Evolutionary conservation across 257 asterid species (phyloP).

Genomic region (Paulownia fortunei): DNA sequence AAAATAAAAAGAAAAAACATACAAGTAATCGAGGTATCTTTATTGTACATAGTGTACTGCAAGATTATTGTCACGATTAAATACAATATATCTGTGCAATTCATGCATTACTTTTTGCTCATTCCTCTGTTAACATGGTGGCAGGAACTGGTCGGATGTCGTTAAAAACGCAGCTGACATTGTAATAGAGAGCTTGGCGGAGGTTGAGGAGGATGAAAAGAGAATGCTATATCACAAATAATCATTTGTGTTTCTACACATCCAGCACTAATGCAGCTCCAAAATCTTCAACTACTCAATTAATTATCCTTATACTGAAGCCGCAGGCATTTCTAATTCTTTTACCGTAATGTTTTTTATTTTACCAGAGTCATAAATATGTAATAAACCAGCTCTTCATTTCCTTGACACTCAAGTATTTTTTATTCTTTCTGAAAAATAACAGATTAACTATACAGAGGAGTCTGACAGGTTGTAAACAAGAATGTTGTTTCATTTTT

Average conservation of each 20-base stretch:
- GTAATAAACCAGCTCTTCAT: not conserved
- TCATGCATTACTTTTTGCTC: not conserved
- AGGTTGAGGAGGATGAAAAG: slow-evolving; percentile 42
- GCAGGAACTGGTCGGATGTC: slow-evolving; percentile 65
- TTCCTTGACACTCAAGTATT: not conserved
- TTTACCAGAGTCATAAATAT: not conserved
- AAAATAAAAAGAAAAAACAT: too few species aligned
- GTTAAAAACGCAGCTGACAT: slow-evolving; percentile 47
- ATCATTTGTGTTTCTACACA: not conserved
- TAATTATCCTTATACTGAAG: not conserved
- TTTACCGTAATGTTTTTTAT: not conserved
- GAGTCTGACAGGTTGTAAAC: not conserved
- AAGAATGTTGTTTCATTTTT: not conserved
- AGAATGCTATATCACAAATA: not conserved
- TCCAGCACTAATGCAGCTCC: not conserved
- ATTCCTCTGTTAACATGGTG: not conserved
- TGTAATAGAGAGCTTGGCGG: slow-evolving; percentile 55
- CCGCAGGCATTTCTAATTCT: not conserved
- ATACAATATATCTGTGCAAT: not conserved
- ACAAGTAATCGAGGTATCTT: too few species aligned
- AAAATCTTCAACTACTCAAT: not conserved
- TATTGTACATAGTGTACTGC: too few species aligned
- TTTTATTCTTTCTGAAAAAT: not conserved
- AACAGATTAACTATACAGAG: not conserved
- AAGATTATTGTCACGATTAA: too few species aligned